These are phyloP conservation scores for Chrysanthemum seticuspe DNA, from an alignment of 129 eudicot genomes.

Conservation along the genomic window DNA sequence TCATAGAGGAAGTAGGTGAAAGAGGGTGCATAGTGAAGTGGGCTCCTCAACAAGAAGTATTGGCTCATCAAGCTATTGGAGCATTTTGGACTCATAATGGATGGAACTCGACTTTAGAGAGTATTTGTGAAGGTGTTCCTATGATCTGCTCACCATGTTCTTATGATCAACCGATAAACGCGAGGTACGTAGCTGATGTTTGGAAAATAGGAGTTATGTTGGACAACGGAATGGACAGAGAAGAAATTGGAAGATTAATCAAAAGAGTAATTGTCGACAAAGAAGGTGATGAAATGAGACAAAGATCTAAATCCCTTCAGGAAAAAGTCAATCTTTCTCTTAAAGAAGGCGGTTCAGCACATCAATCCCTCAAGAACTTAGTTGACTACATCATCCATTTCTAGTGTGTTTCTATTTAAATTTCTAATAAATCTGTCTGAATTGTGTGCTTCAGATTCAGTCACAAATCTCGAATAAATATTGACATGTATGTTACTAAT, in stretches of 20 bases:
- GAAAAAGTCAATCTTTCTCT: conserved; percentile 26
- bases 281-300: conserved; percentile 32
- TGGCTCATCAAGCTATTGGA: conserved; percentile 48
- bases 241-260: conserved; percentile 11
- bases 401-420: conserved; percentile 5
- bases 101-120: conserved; percentile 59
- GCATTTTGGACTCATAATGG: conserved; percentile 57
- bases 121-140: conserved; percentile 60
- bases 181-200: conserved; percentile 26
- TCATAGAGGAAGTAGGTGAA: conserved; percentile 29
- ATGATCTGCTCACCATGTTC: conserved; percentile 57
- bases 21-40: conserved; percentile 47
- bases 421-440: background rate
- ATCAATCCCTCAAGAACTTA: conserved; percentile 23
- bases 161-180: conserved; percentile 49
- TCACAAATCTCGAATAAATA: background rate
- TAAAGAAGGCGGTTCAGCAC: conserved; percentile 24
- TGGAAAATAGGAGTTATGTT: conserved; percentile 31
- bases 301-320: conserved; percentile 20
- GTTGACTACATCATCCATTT: conserved; percentile 23
- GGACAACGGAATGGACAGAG: conserved; percentile 4
- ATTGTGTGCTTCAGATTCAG: background rate
- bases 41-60: conserved; percentile 55
- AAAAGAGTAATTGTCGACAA: background rate
- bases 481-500: background rate